Evolutionary conservation across 257 asterid genomes (phyloP).

Genomic region (Dorcoceras hygrometricum): DNA sequence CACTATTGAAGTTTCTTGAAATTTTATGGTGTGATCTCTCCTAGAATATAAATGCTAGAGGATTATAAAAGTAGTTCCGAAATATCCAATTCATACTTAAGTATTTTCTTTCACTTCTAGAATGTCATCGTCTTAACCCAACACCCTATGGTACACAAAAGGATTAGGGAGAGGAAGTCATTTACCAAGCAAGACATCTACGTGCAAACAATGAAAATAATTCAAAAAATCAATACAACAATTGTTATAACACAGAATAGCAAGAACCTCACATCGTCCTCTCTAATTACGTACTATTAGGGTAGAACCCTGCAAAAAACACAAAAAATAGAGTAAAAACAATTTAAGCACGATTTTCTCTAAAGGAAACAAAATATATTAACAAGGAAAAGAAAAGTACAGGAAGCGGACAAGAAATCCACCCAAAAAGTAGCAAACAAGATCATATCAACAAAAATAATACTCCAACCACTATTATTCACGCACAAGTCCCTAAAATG

Average conservation of each 20-base stretch:
- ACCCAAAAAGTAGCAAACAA: too few relatives aligned
- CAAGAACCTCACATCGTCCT: conserved; percentile 72
- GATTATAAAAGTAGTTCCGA: neutral
- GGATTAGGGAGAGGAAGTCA: too few relatives aligned
- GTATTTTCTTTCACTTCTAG: conserved; percentile 2
- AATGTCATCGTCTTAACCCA: conserved; percentile 4
- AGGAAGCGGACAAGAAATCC: too few relatives aligned
- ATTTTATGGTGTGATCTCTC: neutral
- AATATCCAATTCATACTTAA: neutral
- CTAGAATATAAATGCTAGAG: neutral
- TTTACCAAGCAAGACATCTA: neutral
- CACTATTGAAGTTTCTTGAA: neutral
- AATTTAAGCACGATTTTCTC: too few relatives aligned
- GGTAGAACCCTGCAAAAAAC: conserved; percentile 57
- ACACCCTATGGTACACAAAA: too few relatives aligned
- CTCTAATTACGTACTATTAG: conserved; percentile 63
- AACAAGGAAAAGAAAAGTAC: too few relatives aligned
- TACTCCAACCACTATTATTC: neutral
- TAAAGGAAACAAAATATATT: too few relatives aligned
- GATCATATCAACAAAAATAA: too few relatives aligned
- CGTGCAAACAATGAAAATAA: neutral
- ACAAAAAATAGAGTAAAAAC: conserved; percentile 23
- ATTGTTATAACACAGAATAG: neutral
- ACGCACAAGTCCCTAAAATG: neutral
- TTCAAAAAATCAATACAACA: conserved; percentile 5